These are phyloP conservation scores for Vanilla planifolia DNA, from an alignment of 106 monocot species.

Conservation along the genomic window DNA sequence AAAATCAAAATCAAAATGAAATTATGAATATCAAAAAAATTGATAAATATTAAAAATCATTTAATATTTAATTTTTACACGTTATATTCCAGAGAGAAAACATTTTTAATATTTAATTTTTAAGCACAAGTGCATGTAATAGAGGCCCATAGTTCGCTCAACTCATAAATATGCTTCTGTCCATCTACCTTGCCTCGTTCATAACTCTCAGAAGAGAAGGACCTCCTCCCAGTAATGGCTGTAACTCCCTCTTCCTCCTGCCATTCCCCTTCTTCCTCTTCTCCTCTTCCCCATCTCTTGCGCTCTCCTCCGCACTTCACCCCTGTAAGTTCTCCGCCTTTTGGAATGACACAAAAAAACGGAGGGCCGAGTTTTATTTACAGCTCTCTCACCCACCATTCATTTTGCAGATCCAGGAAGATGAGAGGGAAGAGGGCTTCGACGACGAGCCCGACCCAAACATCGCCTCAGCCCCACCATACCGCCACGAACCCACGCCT, in stretches of 20 bases:
- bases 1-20: no score
- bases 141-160: neutral
- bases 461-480: neutral
- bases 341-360: neutral
- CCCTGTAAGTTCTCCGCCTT: slow-evolving; percentile 12
- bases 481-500: slow-evolving; percentile 30
- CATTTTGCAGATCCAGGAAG: neutral
- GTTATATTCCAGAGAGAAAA: no score
- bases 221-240: neutral
- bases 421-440: neutral
- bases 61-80: no score
- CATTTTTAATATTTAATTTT: no score
- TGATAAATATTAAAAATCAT: no score
- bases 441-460: slow-evolving; percentile 5
- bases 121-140: no score
- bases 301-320: slow-evolving; percentile 12
- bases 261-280: slow-evolving; percentile 8
- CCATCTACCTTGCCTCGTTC: neutral
- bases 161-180: neutral
- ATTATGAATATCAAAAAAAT: no score
- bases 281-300: neutral
- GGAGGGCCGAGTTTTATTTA: neutral
- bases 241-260: slow-evolving; percentile 8
- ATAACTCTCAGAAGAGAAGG: neutral
- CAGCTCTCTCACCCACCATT: neutral